Percentiles rank a stretch among this genome's conserved stretches.
Evolutionary conservation across 345 rosid species (phyloP).

Genomic region (Citrus sinensis): DVS_A1.0 CM039164.1:27199501-27200000

Average conservation of each 20-base stretch:
- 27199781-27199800: background rate
- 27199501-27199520: background rate
- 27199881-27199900: background rate
- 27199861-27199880: background rate
- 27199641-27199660: background rate
- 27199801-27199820: background rate
- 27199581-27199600: background rate
- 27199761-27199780: background rate
- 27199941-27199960: constrained; percentile 18
- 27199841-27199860: background rate
- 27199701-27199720: background rate
- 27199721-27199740: background rate
- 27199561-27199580: background rate
- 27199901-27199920: background rate
- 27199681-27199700: background rate
- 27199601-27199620: background rate
- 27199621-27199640: background rate
- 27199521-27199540: background rate
- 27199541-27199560: background rate
- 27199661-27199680: background rate
- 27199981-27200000: constrained; percentile 78
- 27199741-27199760: background rate
- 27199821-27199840: background rate
- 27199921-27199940: constrained; percentile 32
- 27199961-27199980: constrained; percentile 51